Evolutionary conservation across 1,284 basidiomycete species (phyloP).

Genomic region (Rhodotorula sp.): DNA sequence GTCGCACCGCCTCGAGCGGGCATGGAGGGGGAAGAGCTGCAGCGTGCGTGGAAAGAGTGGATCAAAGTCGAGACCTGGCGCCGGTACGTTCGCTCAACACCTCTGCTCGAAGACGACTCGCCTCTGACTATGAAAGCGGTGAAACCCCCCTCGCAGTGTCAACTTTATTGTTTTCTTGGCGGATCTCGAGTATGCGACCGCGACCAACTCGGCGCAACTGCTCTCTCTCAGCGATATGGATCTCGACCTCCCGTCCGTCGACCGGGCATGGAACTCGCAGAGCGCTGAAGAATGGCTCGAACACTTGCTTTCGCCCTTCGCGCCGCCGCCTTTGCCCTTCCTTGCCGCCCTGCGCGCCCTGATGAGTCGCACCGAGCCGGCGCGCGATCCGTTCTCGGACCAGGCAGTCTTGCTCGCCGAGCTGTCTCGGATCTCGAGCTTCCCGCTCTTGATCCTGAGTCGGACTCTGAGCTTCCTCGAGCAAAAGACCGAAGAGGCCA

Average conservation of each 20-base stretch:
- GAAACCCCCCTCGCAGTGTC: slow-evolving; percentile 14
- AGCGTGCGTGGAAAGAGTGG: slow-evolving; percentile 34
- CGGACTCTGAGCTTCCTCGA: slow-evolving; percentile 35
- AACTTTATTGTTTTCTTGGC: slow-evolving; percentile 36
- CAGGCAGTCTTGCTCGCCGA: slow-evolving; percentile 30
- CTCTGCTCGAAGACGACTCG: neutral
- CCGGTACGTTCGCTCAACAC: slow-evolving; percentile 6
- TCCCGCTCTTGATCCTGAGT: slow-evolving; percentile 33
- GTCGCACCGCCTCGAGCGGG: neutral
- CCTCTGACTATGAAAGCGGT: no score
- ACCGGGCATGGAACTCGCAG: slow-evolving; percentile 29
- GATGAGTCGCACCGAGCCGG: slow-evolving; percentile 9
- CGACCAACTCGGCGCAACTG: slow-evolving; percentile 23
- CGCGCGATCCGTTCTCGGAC: slow-evolving; percentile 15
- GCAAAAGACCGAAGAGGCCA: slow-evolving; percentile 37
- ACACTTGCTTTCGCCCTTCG: neutral
- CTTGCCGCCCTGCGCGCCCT: slow-evolving; percentile 31
- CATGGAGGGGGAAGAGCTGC: slow-evolving; percentile 14
- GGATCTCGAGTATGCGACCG: slow-evolving; percentile 38
- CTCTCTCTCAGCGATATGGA: slow-evolving; percentile 34
- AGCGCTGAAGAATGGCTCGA: slow-evolving; percentile 26
- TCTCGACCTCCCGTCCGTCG: slow-evolving; percentile 32
- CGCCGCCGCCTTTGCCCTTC: slow-evolving; percentile 17
- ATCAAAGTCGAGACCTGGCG: slow-evolving; percentile 36
- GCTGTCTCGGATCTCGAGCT: slow-evolving; percentile 19